Conservation (phyloP, 139 green algal species). For the Tetradesmus lagerheimii region DNA sequence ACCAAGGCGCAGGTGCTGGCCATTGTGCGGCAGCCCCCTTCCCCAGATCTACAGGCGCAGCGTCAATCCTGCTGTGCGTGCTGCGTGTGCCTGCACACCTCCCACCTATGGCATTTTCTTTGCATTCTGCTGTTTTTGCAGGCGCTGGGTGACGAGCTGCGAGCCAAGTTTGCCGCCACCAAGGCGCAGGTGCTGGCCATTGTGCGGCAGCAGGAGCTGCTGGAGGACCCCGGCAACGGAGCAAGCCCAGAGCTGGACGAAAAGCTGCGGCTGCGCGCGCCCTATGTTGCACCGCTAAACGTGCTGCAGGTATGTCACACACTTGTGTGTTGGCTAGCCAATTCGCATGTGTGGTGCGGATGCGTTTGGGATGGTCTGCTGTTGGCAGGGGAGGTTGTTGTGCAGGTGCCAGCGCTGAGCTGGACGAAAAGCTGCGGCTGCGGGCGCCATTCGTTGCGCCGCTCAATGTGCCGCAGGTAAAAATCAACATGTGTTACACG, state of each 20-base stretch:
- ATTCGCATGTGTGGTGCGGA: not conserved
- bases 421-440: conserved; percentile 82
- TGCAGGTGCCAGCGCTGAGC: conserved; percentile 48
- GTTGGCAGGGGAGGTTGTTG: no score
- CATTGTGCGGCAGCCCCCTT: conserved; percentile 56
- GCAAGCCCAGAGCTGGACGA: conserved; percentile 62
- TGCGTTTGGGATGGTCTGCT: no score
- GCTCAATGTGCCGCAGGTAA: conserved; percentile 52
- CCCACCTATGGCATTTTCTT: no score
- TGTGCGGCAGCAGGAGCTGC: conserved; percentile 52
- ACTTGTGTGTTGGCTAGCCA: not conserved
- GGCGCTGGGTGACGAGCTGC: conserved; percentile 58
- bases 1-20: conserved; percentile 53
- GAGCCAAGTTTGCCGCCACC: conserved; percentile 47
- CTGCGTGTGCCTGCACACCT: no score
- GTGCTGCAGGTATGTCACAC: conserved; percentile 89
- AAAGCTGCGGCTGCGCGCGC: conserved; percentile 84
- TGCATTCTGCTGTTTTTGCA: not conserved
- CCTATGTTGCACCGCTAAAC: conserved; percentile 95
- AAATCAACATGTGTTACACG: no score
- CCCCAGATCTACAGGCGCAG: no score
- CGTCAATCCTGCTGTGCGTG: no score
- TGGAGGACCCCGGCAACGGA: conserved; percentile 7
- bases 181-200: conserved; percentile 54
- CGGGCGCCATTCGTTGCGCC: conserved; percentile 89